phyloP scores from a whole-genome alignment of 805 yeast genomes.

The Schwanniomyces occidentalis region DNA sequence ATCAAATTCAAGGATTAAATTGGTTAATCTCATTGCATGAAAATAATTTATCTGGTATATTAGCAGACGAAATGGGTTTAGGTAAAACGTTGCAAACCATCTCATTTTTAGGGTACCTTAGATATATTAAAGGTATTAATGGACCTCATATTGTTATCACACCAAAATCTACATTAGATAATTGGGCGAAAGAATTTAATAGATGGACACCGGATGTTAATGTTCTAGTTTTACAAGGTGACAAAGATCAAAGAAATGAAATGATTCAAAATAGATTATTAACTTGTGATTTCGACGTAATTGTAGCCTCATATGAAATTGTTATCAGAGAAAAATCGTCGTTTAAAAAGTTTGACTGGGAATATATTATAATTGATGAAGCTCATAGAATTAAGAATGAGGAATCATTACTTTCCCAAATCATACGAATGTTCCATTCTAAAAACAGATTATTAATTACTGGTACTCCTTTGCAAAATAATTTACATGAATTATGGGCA shows the following conservation, averaged over 20 bases:
- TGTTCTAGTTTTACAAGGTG: conserved; percentile 71
- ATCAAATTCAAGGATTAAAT: conserved; percentile 78
- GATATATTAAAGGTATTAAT: conserved; percentile 56
- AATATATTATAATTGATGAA: conserved; percentile 76
- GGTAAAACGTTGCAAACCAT: conserved; percentile 83
- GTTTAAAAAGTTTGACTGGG: conserved; percentile 69
- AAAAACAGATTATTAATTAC: conserved; percentile 71
- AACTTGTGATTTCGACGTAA: conserved; percentile 69
- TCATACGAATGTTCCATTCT: conserved; percentile 70
- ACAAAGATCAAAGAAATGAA: conserved; percentile 62
- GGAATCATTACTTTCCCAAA: conserved; percentile 69
- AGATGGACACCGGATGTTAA: conserved; percentile 81
- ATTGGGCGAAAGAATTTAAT: conserved; percentile 76
- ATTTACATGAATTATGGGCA: conserved; percentile 81
- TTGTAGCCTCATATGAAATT: conserved; percentile 72
- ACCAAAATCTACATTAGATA: conserved; percentile 79
- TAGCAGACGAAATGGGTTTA: conserved; percentile 86
- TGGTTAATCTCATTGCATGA: conserved; percentile 73
- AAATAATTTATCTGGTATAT: conserved; percentile 69
- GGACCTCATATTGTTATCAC: conserved; percentile 80
- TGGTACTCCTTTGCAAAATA: conserved; percentile 82
- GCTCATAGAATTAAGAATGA: conserved; percentile 84
- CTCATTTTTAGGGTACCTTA: conserved; percentile 68
- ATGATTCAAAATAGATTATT: conserved; percentile 51
- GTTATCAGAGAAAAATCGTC: conserved; percentile 72